These are phyloP conservation scores for Erodium moschatum DNA, from an alignment of 441 rosid genomes.

Conservation along the genomic window DNA sequence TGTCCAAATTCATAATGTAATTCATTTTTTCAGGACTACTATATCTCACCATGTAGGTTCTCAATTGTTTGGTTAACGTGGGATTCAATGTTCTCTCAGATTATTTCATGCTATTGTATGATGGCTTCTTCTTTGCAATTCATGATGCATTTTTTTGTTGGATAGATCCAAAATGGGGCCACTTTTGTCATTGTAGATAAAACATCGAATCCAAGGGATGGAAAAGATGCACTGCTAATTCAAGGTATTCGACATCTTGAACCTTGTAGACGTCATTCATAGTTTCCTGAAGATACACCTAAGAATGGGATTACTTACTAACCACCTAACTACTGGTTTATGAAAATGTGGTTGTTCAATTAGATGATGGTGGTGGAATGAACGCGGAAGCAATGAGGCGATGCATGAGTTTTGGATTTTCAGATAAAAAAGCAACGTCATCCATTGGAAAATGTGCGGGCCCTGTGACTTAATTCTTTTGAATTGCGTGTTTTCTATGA, in stretches of 20 bases:
- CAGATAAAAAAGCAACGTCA: slow-evolving; percentile 63
- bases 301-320: not conserved
- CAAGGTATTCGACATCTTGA: slow-evolving; percentile 45
- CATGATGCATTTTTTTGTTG: slow-evolving; percentile 23
- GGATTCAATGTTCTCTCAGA: slow-evolving; percentile 16
- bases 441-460: slow-evolving; percentile 74
- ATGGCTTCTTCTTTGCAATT: slow-evolving; percentile 26
- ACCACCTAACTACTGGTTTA: slow-evolving; percentile 17
- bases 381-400: slow-evolving; percentile 68
- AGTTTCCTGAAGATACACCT: not conserved
- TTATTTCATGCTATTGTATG: slow-evolving; percentile 13
- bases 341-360: slow-evolving; percentile 19
- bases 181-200: slow-evolving; percentile 81
- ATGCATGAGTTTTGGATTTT: slow-evolving; percentile 95
- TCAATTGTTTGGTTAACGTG: slow-evolving; percentile 13
- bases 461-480: slow-evolving; percentile 20
- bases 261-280: slow-evolving; percentile 1
- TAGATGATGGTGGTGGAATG: slow-evolving; percentile 98
- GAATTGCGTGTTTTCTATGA: slow-evolving; percentile 16
- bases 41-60: not conserved
- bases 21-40: too few species aligned
- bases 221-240: slow-evolving; percentile 57
- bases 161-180: slow-evolving; percentile 90
- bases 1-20: not conserved
- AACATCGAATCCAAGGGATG: slow-evolving; percentile 62